Percentiles rank a stretch among this genome's conserved stretches.
phyloP scores from a whole-genome alignment of 257 asterid genomes.

The Petunia axillaris region DNA sequence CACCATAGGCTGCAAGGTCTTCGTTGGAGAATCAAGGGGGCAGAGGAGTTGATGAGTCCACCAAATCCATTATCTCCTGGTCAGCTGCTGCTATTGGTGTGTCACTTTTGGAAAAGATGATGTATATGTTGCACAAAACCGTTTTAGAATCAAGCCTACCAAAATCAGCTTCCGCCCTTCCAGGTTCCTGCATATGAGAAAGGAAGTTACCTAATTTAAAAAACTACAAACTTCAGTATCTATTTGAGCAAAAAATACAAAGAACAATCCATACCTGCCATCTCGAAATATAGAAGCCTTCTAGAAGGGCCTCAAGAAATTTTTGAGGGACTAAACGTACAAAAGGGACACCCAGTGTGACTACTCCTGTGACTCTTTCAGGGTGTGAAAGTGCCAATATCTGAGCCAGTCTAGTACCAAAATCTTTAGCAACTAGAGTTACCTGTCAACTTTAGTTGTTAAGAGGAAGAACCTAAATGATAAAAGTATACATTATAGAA shows the following conservation, averaged over 20 bases:
- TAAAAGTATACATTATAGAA: background rate
- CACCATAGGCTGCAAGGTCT: conserved; percentile 49
- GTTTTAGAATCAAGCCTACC: conserved; percentile 51
- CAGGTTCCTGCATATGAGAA: conserved; percentile 45
- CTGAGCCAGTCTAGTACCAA: conserved; percentile 51
- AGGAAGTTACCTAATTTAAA: background rate
- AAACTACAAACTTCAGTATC: background rate
- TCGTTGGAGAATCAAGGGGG: conserved; percentile 57
- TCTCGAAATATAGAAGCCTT: conserved; percentile 65
- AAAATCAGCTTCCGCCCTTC: conserved; percentile 63
- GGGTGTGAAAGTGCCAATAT: conserved; percentile 54
- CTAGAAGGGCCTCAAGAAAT: conserved; percentile 41
- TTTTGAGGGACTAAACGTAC: conserved; percentile 32
- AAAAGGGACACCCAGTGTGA: conserved; percentile 57
- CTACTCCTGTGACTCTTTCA: conserved; percentile 46
- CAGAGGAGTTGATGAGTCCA: conserved; percentile 45
- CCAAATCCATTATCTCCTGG: conserved; percentile 63
- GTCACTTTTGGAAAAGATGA: conserved; percentile 51
- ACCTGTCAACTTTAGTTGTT: conserved; percentile 35
- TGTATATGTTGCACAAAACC: conserved; percentile 53
- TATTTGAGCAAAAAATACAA: background rate
- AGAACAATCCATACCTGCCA: conserved; percentile 49
- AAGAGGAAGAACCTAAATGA: background rate
- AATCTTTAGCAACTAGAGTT: conserved; percentile 54
- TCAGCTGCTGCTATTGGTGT: conserved; percentile 45